A percentile compares a stretch with the other conserved stretches of the same genome.
Evolutionary conservation across 495 filamentous ascomycete species (phyloP).

Genomic region (Penicillium odoratum): DNA sequence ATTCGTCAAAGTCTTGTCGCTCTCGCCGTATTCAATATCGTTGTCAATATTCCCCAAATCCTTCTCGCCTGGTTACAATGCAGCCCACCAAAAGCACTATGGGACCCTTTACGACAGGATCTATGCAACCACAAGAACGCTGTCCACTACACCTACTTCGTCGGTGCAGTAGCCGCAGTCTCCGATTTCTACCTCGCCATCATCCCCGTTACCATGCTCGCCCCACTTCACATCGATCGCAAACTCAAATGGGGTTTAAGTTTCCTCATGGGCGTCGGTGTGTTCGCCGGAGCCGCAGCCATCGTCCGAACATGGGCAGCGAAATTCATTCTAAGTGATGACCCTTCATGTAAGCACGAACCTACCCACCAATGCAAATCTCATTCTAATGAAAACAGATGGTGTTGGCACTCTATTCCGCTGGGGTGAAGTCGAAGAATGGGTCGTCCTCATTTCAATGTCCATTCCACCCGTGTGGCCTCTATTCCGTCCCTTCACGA

Average conservation of each 20-base stretch:
- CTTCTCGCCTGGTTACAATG: constrained; percentile 29
- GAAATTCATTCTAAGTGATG: constrained; percentile 23
- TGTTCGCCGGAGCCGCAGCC: constrained; percentile 27
- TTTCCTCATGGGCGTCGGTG: constrained; percentile 30
- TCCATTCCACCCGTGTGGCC: constrained; percentile 32
- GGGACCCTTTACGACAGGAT: constrained; percentile 22
- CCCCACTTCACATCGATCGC: constrained; percentile 23
- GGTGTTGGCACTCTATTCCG: constrained; percentile 24
- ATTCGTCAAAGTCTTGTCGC: constrained; percentile 25
- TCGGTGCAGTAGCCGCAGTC: constrained; percentile 23
- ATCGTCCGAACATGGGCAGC: constrained; percentile 30
- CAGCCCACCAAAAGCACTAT: constrained; percentile 20
- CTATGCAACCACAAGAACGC: constrained; percentile 23
- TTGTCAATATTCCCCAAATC: constrained; percentile 26
- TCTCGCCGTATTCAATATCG: constrained; percentile 24
- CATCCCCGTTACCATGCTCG: constrained; percentile 24
- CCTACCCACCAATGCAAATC: background rate
- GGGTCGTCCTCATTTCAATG: constrained; percentile 30
- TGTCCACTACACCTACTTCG: constrained; percentile 29
- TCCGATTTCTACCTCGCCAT: constrained; percentile 29
- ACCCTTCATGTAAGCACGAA: constrained; percentile 22
- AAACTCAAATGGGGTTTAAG: constrained; percentile 30
- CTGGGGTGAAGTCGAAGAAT: constrained; percentile 32
- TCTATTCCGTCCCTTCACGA: constrained; percentile 25
- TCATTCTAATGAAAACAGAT: constrained; percentile 14